These are phyloP conservation scores for Silene coronaria DNA, from an alignment of 179 eudicot species.

Conservation along the genomic window DNA sequence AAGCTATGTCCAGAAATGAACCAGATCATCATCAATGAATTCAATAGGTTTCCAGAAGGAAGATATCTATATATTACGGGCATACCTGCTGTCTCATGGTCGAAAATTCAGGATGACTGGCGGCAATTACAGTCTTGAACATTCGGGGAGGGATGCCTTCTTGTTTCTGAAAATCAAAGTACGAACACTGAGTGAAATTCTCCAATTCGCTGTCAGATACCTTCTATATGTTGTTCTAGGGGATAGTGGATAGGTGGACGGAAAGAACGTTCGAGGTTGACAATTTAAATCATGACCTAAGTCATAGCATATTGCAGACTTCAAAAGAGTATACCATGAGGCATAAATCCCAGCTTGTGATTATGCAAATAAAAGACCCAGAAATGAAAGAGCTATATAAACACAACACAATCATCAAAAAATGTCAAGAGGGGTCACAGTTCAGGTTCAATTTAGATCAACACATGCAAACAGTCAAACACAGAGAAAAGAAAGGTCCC, in stretches of 20 bases:
- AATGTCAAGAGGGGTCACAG: background rate
- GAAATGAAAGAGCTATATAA: background rate
- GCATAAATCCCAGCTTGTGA: background rate
- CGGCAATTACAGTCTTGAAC: conserved; percentile 97
- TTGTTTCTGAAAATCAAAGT: conserved; percentile 56
- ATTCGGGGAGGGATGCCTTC: conserved; percentile 93
- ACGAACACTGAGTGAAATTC: background rate
- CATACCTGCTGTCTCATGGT: conserved; percentile 95
- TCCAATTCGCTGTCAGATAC: background rate
- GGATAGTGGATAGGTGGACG: background rate
- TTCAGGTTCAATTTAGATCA: background rate
- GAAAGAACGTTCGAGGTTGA: background rate
- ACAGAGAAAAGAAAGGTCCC: too few relatives aligned
- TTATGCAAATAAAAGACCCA: background rate
- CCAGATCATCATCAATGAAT: background rate
- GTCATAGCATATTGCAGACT: background rate
- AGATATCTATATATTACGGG: background rate
- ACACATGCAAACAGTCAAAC: background rate
- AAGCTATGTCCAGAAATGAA: background rate
- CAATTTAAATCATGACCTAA: background rate
- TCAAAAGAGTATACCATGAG: background rate
- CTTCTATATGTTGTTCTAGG: background rate
- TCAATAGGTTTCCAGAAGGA: background rate
- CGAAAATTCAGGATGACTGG: conserved; percentile 96
- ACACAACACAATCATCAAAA: background rate